phyloP scores from a whole-genome alignment of 306 rosid species.

The Abrus precatorius region DNA sequence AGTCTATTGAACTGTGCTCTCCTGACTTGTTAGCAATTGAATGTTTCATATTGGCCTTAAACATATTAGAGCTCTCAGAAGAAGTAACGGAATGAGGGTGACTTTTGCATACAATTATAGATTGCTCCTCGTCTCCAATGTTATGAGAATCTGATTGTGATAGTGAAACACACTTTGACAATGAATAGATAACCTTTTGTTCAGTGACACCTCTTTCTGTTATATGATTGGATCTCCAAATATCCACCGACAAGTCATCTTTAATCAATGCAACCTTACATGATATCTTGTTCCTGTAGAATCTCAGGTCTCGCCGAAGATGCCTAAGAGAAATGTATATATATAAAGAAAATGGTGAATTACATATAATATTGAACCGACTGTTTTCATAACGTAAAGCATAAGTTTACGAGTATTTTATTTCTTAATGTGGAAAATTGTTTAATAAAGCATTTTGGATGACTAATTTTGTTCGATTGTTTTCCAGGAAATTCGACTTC shows the following conservation, averaged over 20 bases:
- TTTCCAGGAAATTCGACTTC: too few species aligned
- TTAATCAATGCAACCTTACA: constrained; percentile 62
- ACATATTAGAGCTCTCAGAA: constrained; percentile 35
- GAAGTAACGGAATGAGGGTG: constrained; percentile 25
- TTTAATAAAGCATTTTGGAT: too few species aligned
- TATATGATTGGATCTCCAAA: constrained; percentile 45
- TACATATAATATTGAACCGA: too few species aligned
- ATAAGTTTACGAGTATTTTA: too few species aligned
- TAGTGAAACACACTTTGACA: constrained; percentile 54
- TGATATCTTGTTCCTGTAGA: constrained; percentile 58
- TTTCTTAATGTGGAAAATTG: too few species aligned
- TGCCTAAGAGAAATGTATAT: constrained; percentile 50
- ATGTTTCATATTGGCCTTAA: constrained; percentile 18
- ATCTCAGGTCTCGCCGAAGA: constrained; percentile 59
- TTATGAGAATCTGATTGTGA: constrained; percentile 37
- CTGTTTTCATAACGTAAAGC: too few species aligned
- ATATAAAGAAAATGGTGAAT: background rate
- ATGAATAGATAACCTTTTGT: constrained; percentile 50
- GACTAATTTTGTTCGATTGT: too few species aligned
- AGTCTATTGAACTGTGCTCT: constrained; percentile 38
- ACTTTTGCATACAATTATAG: constrained; percentile 33
- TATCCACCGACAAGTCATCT: constrained; percentile 52
- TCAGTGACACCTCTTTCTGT: constrained; percentile 45
- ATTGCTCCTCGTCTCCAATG: constrained; percentile 40
- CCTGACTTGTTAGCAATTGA: constrained; percentile 36